These are phyloP conservation scores for Boletus hoseneyae DNA, from an alignment of 1,284 basidiomycete species.

Conservation along the genomic window DNA sequence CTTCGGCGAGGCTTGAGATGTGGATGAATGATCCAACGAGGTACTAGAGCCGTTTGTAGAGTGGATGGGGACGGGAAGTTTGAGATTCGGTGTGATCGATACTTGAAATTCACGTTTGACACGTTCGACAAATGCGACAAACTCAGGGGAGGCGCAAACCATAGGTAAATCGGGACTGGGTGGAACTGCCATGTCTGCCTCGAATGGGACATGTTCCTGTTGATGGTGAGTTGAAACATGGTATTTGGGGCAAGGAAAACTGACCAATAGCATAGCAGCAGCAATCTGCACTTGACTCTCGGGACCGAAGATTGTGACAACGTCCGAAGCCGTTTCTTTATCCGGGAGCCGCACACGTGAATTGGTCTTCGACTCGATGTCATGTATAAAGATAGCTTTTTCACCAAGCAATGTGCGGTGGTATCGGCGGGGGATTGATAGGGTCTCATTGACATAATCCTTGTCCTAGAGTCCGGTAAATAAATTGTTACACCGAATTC, in stretches of 20 bases:
- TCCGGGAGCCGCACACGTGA: conserved; percentile 94
- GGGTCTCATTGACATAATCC: conserved; percentile 92
- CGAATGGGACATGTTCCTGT: conserved; percentile 95
- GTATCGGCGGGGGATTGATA: conserved; percentile 91
- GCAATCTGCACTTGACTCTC: conserved; percentile 97
- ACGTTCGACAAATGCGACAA: conserved; percentile 78
- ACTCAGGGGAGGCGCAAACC: conserved; percentile 77
- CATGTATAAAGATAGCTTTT: conserved; percentile 95
- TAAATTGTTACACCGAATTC: not conserved
- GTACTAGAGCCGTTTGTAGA: conserved; percentile 30
- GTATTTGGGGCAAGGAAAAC: conserved; percentile 25
- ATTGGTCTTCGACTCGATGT: conserved; percentile 96
- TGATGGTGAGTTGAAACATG: conserved; percentile 14
- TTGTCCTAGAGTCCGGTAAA: conserved; percentile 65
- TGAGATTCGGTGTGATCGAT: conserved; percentile 76
- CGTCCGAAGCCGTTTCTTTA: conserved; percentile 90
- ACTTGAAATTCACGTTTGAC: conserved; percentile 95
- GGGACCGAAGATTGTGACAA: conserved; percentile 92
- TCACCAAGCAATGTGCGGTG: conserved; percentile 94
- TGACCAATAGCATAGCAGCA: conserved; percentile 88
- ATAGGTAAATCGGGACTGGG: conserved; percentile 76
- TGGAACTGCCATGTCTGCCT: conserved; percentile 92
- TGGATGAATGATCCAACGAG: conserved; percentile 27
- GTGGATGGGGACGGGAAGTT: conserved; percentile 39
- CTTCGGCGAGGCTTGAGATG: conserved; percentile 32